Base-by-base conservation (phyloP, 768 basidiomycete genomes). In the Melanogaster broomeanus region DNA sequence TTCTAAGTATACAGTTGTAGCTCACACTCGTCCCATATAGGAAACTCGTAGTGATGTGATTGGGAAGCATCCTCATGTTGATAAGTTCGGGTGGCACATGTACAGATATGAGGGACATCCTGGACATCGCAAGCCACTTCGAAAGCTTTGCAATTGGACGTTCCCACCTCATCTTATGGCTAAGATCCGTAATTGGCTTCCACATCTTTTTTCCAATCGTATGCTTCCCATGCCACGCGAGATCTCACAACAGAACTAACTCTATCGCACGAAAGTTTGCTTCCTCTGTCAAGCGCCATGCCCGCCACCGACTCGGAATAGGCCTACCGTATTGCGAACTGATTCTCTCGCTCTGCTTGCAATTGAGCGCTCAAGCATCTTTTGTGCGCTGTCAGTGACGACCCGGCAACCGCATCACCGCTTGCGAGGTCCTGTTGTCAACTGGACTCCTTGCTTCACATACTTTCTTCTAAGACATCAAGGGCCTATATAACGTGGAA, bases 401-500 rank as follows among this genome's bases (percentile, higher is more conserved):
- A 37, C 18, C 16, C 18, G 35, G 38, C 27, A 13, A n/a, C 15
- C 41, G 15, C 18, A 31, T 12, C 7, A 30, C 12, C 18, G 16
- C 9, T 19, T 30, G 28, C 30, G 11, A 28, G n/a, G n/a, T 8
- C 31, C 37, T 16, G 52, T 54, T 48, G 50, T 49, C 45, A 48
- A 40, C 41, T 25, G 30, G 37, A 41, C 33, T 27, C 27, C 30
- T 15, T 19, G 21, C 42, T 25, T 19, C n/a, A 44, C 44, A 35
- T 51, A 54, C 19, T 15, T 39, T 48, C 50, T 30, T 34, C 15
- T 19, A 21, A 28, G n/a, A 18, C 28, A 16, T 48, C 44, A 40
- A 55, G 56, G 53, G 47, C 4, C 48, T 45, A 33, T 53, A 47
- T 6, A 48, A 53, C 62, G 53, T 59, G 62, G 60, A 59, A 51